Evolutionary conservation across 306 rosid genomes (phyloP), one percentile per base, ranked within the genome.

Genomic region (Crataegus laevigata): DNA sequence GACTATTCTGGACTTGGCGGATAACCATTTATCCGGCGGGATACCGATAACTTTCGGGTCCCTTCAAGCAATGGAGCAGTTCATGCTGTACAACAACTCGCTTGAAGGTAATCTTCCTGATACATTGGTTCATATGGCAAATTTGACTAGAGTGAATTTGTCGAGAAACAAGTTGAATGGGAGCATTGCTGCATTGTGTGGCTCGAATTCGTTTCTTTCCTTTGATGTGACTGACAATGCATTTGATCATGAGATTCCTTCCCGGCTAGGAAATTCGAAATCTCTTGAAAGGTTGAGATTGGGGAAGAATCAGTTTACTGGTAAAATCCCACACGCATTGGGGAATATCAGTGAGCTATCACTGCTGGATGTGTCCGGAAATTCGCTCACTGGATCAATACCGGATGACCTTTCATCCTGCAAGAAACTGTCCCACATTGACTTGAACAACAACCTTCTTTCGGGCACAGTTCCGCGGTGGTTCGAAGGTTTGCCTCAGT

Each of bases 41-140:
- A 84, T 94, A 82, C 97, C 99, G 50, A 68, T 81, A 19, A 86
- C 92, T 3, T 77, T 94, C 47, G 97, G 92, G 62, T 83, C 76
- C 69, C 83, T 94, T 58, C 17, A 29, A 66, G 81, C 85, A 22
- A 66, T 94, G 82, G 85, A 92, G 77, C 83, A 85, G 85, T 82
- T 94, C 72, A 90, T 94, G 99, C 89, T 94, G 11, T 94, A 94
- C 86, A 94, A 94, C 89, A 94, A 94, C 51, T 87, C 99, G 12
- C 97, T 94, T 54, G 92, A 90, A 90, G 99, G 99, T 85, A 84
- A 78, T 80, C 93, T 92, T 55, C 97, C 99, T 81, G 83, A 62
- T 75, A 81, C 86, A 50, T 82, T 94, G 73, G 79, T 78, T 80
- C 68, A 80, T 71, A 62, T 89, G 72, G 75, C 81, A 64, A 94